Evolutionary conservation across 345 rosid species (phyloP), one percentile per base, ranked within the genome.

Genomic region (Hirschfeldia incana): DNA sequence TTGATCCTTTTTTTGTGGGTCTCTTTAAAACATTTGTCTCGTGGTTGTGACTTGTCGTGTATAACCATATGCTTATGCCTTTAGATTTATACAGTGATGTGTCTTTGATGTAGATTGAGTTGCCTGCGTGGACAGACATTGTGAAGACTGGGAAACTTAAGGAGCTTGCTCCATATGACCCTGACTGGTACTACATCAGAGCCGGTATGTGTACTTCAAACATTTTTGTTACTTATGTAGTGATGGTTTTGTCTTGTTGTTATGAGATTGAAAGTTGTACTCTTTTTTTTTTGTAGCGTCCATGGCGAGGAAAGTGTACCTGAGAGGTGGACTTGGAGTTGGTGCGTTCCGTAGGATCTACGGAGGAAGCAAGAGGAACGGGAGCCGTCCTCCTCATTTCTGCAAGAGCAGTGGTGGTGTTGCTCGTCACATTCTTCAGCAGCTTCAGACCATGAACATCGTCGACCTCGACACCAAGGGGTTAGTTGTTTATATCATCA

Each of bases 121-220:
- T 89, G 70, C 94, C 94, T 36, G 74, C 75, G 1, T 89, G 94
- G 94, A 87, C 89, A 32, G 94, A 89, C 79, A 88, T 89, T 1
- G 94, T 89, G 55, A 89, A 89, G 89, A 89, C 91, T 10, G 94
- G 88, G 21, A 85, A 73, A 9, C 81, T 85, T 33, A 89, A 88
- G 85, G 94, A 89, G 82, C 91, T 89, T 72, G 93, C 93, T 29
- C 93, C 91, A 0, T 89, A 89, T 75, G 93, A 89, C 65, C 93
- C 91, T 15, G 91, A 89, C 76, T 89, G 93, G 93, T 88, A 89
- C 78, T 88, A 79, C 60, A 71, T 88, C 55, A 83, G 94, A 80
- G 94, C 94, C 5, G 91, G 89, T 87, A 82, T 73, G 79, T 29
- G 30, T 29, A 29, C 2, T 29, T 29, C 30, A 29, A 29, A 29